Evolutionary conservation across 164 flowering plant species (phyloP).

Genomic region (Malania oleifera): DNA sequence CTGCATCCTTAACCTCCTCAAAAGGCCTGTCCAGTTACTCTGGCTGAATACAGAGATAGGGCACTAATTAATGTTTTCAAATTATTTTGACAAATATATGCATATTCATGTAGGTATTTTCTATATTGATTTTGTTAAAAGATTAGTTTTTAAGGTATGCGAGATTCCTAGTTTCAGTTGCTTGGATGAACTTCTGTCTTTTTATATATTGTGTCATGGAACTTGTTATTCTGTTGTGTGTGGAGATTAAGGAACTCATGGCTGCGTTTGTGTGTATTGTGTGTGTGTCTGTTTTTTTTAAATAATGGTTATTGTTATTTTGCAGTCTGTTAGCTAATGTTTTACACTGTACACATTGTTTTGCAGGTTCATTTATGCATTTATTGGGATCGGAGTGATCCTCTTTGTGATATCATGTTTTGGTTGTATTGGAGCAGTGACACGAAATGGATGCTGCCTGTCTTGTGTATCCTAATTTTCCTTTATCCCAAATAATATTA

Average conservation of each 20-base stretch:
- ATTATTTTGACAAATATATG: too few species aligned
- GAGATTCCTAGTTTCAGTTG: background rate
- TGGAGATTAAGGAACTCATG: background rate
- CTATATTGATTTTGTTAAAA: too few species aligned
- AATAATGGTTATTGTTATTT: background rate
- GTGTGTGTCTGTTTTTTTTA: too few species aligned
- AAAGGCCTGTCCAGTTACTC: too few species aligned
- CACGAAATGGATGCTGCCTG: constrained; percentile 84
- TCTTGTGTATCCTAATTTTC: constrained; percentile 71
- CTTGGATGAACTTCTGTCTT: too few species aligned
- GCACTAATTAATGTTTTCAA: too few species aligned
- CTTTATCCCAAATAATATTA: background rate
- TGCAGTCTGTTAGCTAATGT: background rate
- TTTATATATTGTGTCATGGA: background rate
- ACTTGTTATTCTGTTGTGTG: background rate
- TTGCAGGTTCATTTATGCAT: constrained; percentile 89
- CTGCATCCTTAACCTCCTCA: too few species aligned
- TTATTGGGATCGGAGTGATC: constrained; percentile 70
- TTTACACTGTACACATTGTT: background rate
- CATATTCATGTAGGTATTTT: too few species aligned
- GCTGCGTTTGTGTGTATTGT: too few species aligned
- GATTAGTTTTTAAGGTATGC: background rate
- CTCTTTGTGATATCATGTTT: constrained; percentile 78
- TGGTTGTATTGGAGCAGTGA: constrained; percentile 77
- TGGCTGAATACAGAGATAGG: too few species aligned